Evolutionary conservation across 768 basidiomycete species (phyloP).

Genomic region (Hortiboletus campestris): DNA sequence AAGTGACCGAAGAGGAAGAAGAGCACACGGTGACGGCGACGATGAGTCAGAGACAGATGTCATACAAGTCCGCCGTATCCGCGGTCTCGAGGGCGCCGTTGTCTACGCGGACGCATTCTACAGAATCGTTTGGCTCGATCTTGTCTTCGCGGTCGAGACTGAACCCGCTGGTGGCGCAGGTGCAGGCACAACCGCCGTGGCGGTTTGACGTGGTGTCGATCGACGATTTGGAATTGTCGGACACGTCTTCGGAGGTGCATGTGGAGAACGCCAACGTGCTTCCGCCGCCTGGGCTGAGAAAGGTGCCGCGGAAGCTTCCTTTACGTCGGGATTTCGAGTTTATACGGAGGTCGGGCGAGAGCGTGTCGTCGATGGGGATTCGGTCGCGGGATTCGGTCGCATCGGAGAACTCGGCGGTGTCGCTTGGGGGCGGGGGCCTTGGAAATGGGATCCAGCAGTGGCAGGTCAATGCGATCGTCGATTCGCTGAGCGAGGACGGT

Average conservation of each 20-base stretch:
- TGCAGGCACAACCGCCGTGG: conserved; percentile 47
- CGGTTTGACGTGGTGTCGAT: conserved; percentile 72
- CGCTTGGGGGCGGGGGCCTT: conserved; percentile 39
- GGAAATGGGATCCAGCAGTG: conserved; percentile 61
- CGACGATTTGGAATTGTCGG: conserved; percentile 79
- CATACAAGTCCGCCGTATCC: conserved; percentile 24
- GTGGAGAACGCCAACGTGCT: conserved; percentile 32
- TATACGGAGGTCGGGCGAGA: conserved; percentile 62
- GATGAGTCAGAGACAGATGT: conserved; percentile 15
- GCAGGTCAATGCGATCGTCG: conserved; percentile 79
- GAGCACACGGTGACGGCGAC: conserved; percentile 15
- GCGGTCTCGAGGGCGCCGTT: conserved; percentile 15
- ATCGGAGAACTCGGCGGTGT: conserved; percentile 39
- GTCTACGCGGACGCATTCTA: conserved; percentile 33
- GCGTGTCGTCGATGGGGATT: conserved; percentile 79
- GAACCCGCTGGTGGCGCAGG: conserved; percentile 34
- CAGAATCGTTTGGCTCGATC: conserved; percentile 34
- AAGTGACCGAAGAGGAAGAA: conserved; percentile 33
- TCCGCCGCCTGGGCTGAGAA: conserved; percentile 53
- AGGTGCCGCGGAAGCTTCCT: conserved; percentile 59
- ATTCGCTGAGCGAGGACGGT: conserved; percentile 70
- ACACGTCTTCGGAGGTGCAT: conserved; percentile 60
- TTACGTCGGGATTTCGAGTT: conserved; percentile 81
- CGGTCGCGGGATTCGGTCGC: conserved; percentile 58
- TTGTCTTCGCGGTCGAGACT: conserved; percentile 29